phyloP scores from a whole-genome alignment of 345 rosid species.

The Triadica sebifera region DNA sequence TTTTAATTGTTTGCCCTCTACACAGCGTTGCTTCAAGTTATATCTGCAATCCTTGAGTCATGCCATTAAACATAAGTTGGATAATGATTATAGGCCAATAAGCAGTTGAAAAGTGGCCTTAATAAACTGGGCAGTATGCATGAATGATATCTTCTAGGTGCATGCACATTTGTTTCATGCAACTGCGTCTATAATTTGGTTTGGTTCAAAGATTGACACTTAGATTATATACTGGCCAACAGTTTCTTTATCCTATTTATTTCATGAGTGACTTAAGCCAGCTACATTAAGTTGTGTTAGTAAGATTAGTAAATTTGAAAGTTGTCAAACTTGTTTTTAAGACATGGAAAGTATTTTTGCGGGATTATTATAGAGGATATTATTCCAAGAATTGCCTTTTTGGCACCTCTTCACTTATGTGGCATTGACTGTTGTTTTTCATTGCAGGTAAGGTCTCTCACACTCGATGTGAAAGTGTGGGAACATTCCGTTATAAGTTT shows the following conservation, averaged over 20 bases:
- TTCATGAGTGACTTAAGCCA: not conserved
- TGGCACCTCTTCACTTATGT: conserved; percentile 9
- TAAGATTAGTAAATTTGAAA: not conserved
- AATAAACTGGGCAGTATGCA: not conserved
- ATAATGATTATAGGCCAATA: not conserved
- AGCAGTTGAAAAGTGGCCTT: not conserved
- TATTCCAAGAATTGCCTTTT: not conserved
- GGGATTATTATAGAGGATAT: not conserved
- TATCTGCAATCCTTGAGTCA: not conserved
- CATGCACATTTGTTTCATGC: not conserved
- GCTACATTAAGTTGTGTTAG: not conserved
- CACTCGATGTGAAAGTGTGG: conserved; percentile 98
- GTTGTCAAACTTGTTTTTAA: not conserved
- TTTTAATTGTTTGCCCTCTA: conserved; percentile 9
- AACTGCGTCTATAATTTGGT: not conserved
- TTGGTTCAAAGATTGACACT: not conserved
- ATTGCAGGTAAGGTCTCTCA: conserved; percentile 90
- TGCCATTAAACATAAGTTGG: conserved; percentile 11
- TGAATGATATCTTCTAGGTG: not conserved
- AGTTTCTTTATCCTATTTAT: not conserved
- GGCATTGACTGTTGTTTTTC: conserved; percentile 7
- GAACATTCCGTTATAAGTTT: conserved; percentile 93
- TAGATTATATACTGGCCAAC: not conserved
- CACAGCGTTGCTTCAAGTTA: not conserved
- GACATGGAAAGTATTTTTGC: not conserved